Percentiles rank a stretch among this genome's conserved stretches.
These are phyloP conservation scores for Penicillium sp. DNA, from an alignment of 2,329 filamentous ascomycete species.

Conservation along the genomic window DNA sequence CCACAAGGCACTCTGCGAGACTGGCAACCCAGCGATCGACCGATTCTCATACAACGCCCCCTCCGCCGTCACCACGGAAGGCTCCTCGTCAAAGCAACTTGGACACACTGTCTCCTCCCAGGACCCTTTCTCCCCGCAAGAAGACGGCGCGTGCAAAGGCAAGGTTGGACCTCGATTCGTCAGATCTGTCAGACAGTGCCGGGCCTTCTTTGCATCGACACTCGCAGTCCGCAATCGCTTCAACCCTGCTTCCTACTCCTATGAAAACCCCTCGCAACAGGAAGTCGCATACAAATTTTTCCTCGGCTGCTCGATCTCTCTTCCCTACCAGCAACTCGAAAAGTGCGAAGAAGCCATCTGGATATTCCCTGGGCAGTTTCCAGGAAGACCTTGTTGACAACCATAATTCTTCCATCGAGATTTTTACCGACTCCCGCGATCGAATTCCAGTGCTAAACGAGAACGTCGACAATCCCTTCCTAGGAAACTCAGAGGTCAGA, in stretches of 20 bases:
- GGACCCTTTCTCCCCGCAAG: constrained; percentile 28
- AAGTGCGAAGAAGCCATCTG: constrained; percentile 44
- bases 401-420: constrained; percentile 46
- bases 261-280: constrained; percentile 60
- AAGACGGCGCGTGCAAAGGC: constrained; percentile 16
- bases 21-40: constrained; percentile 32
- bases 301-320: constrained; percentile 50
- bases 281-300: constrained; percentile 37
- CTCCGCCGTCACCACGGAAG: constrained; percentile 24
- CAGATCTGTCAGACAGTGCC: constrained; percentile 22
- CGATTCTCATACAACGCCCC: constrained; percentile 27
- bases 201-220: constrained; percentile 23
- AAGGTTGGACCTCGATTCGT: constrained; percentile 17
- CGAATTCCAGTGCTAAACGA: constrained; percentile 53
- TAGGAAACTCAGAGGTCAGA: constrained; percentile 35
- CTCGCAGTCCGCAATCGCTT: constrained; percentile 29
- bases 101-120: constrained; percentile 27
- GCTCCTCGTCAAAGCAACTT: constrained; percentile 18
- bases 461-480: constrained; percentile 55
- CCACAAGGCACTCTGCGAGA: constrained; percentile 38
- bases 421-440: constrained; percentile 63
- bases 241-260: constrained; percentile 55
- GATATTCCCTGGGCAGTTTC: constrained; percentile 45
- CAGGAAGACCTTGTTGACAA: constrained; percentile 26
- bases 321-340: constrained; percentile 49